These are phyloP conservation scores for Prunella vulgaris DNA, from an alignment of 257 asterid species.

Conservation along the genomic window DNA sequence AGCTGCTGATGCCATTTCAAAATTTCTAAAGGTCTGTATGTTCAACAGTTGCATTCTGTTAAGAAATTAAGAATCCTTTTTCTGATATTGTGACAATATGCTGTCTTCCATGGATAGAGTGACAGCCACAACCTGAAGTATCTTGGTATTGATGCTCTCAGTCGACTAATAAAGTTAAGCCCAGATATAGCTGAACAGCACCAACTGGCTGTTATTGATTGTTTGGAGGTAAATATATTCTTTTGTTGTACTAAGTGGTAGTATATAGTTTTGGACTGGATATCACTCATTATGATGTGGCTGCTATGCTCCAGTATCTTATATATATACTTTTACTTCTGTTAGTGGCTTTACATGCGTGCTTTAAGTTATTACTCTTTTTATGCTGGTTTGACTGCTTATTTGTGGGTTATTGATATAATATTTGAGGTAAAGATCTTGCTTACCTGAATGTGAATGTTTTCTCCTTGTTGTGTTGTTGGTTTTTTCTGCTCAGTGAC, in stretches of 20 bases:
- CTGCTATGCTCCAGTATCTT: not conserved
- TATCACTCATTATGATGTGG: not conserved
- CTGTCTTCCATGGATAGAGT: slow-evolving; percentile 44
- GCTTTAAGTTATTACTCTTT: not conserved
- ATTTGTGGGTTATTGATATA: not conserved
- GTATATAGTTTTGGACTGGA: not conserved
- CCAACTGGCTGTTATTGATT: slow-evolving; percentile 85
- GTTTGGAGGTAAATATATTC: slow-evolving; percentile 58
- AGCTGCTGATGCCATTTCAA: slow-evolving; percentile 76
- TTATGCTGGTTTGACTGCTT: not conserved
- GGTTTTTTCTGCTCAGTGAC: not conserved
- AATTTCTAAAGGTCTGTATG: slow-evolving; percentile 60
- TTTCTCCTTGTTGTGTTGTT: not conserved
- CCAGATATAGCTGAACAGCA: slow-evolving; percentile 87
- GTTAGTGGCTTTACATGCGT: not conserved
- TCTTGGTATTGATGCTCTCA: slow-evolving; percentile 87
- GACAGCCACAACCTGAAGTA: slow-evolving; percentile 85
- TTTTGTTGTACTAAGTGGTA: slow-evolving; percentile 6
- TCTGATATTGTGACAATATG: not conserved
- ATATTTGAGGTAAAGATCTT: not conserved
- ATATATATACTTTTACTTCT: not conserved
- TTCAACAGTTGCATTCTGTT: slow-evolving; percentile 1
- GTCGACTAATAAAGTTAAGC: slow-evolving; percentile 70
- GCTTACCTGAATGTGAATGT: not conserved
- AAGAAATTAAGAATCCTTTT: not conserved